Percentiles rank a stretch among this genome's conserved stretches.
phyloP scores from a whole-genome alignment of 768 basidiomycete species.

The Calvatia gigantea region DNA sequence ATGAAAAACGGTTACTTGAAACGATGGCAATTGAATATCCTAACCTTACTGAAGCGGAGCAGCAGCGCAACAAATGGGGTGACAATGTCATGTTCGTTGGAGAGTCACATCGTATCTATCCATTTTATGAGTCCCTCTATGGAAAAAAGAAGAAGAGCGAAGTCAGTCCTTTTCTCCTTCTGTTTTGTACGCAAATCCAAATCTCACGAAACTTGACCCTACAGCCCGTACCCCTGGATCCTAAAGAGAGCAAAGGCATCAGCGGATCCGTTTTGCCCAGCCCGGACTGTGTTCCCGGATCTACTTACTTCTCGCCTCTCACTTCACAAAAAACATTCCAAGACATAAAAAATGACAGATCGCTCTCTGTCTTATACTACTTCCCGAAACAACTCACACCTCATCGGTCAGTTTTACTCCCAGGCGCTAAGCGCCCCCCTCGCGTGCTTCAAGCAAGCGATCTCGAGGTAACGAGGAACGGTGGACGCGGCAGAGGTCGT shows the following conservation, averaged over 20 bases:
- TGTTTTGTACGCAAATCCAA: no score
- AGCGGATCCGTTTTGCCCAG: conserved; percentile 79
- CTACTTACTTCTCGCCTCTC: conserved; percentile 82
- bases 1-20: conserved; percentile 74
- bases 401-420: conserved; percentile 81
- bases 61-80: conserved; percentile 82
- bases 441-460: conserved; percentile 67
- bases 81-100: conserved; percentile 78
- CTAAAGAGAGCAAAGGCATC: conserved; percentile 69
- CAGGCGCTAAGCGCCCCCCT: conserved; percentile 58
- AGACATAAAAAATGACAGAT: conserved; percentile 85
- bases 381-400: conserved; percentile 87
- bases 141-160: conserved; percentile 82
- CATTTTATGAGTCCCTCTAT: conserved; percentile 85
- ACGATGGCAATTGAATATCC: conserved; percentile 73
- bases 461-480: conserved; percentile 60
- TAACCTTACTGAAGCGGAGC: conserved; percentile 77
- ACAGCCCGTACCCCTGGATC: conserved; percentile 75
- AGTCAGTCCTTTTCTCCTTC: conserved; percentile 51
- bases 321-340: conserved; percentile 50
- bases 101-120: conserved; percentile 82
- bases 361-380: conserved; percentile 82
- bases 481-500: conserved; percentile 53
- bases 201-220: conserved; percentile 14
- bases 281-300: conserved; percentile 87